These are phyloP conservation scores for Lactarius indigo DNA, from an alignment of 768 basidiomycete species.

Conservation along the genomic window DNA sequence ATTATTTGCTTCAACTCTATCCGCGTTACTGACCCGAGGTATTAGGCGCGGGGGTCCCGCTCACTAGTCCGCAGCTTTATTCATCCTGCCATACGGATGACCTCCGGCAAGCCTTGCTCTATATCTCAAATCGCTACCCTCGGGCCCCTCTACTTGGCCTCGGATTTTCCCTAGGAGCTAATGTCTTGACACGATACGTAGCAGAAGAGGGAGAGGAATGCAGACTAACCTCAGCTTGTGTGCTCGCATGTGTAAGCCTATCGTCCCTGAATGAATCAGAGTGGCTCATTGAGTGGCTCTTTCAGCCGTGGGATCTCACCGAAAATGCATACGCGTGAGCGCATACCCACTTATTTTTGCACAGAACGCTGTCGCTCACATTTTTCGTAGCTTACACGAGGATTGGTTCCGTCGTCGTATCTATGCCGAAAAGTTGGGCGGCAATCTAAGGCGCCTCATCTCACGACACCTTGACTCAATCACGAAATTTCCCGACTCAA, in stretches of 20 bases:
- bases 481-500: constrained; percentile 48
- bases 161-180: constrained; percentile 93
- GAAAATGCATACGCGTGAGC: constrained; percentile 37
- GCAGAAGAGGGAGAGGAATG: constrained; percentile 73
- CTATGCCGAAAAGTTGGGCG: constrained; percentile 78
- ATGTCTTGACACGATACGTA: constrained; percentile 84
- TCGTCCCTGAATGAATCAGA: constrained; percentile 16
- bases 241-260: constrained; percentile 66
- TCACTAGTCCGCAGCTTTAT: constrained; percentile 54
- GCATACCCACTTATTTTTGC: neutral
- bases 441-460: constrained; percentile 61
- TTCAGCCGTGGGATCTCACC: constrained; percentile 49
- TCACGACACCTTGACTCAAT: constrained; percentile 48
- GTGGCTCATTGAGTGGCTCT: constrained; percentile 8
- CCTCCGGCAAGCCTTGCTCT: constrained; percentile 73
- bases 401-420: constrained; percentile 56
- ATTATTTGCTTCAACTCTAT: constrained; percentile 4
- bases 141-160: constrained; percentile 79
- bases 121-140: constrained; percentile 70
- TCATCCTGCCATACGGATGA: constrained; percentile 91
- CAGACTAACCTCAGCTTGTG: constrained; percentile 62
- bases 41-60: constrained; percentile 17
- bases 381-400: constrained; percentile 44
- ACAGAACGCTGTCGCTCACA: constrained; percentile 5
- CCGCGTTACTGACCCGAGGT: neutral